Evolutionary conservation across 257 asterid species (phyloP).

Genomic region (Scutellaria galericulata): DNA sequence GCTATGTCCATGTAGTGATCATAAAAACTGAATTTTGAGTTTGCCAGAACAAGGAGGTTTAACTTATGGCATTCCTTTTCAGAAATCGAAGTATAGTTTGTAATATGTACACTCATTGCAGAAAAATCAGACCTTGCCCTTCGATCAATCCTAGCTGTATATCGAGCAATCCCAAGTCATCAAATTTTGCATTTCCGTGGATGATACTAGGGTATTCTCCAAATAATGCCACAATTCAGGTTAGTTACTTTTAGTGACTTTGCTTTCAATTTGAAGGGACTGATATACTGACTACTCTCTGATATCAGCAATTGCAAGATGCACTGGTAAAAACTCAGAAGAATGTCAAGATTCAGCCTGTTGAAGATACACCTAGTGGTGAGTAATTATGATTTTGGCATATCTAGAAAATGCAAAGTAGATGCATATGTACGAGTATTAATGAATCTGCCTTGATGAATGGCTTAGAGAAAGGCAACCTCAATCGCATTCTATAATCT

Average conservation of each 20-base stretch:
- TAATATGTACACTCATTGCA: slow-evolving; percentile 38
- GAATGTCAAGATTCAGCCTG: slow-evolving; percentile 68
- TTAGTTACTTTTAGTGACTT: slow-evolving; percentile 15
- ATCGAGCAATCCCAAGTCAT: slow-evolving; percentile 80
- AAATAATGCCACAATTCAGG: slow-evolving; percentile 62
- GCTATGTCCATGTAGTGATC: too few relatives aligned
- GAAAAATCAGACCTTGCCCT: slow-evolving; percentile 91
- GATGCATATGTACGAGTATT: neutral
- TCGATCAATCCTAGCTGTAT: slow-evolving; percentile 86
- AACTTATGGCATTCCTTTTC: neutral
- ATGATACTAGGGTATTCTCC: slow-evolving; percentile 54
- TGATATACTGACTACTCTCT: slow-evolving; percentile 7
- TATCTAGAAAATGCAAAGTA: neutral
- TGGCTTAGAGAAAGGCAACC: neutral
- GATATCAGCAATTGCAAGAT: slow-evolving; percentile 64
- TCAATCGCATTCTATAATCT: neutral
- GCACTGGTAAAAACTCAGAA: slow-evolving; percentile 81
- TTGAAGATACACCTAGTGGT: slow-evolving; percentile 73
- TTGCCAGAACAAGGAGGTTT: neutral
- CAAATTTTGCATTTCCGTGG: slow-evolving; percentile 85
- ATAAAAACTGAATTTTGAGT: slow-evolving; percentile 3
- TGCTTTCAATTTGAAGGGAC: slow-evolving; percentile 2
- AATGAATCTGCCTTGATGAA: neutral
- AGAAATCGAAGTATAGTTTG: neutral
- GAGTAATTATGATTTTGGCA: slow-evolving; percentile 16